Base-by-base conservation (phyloP, 2,329 filamentous ascomycete species). In the Bretziella fagacearum region DNA sequence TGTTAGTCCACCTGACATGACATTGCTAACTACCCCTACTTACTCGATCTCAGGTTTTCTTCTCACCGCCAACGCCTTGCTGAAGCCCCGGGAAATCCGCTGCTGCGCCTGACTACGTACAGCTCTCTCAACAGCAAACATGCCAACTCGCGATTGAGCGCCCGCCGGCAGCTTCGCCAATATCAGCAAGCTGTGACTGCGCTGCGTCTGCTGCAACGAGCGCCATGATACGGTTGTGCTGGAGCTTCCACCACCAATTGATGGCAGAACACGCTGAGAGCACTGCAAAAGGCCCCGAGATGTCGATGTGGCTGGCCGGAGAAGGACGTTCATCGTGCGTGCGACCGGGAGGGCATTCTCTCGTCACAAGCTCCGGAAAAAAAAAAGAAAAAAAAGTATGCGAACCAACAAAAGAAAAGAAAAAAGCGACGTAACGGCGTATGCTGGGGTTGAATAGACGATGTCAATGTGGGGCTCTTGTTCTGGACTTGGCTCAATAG, bases 311-410 rank as follows among this genome's bases (percentile, higher is more conserved):
- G 40, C 33, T 40, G 48, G 33, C 30, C 44, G 44, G 27, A 50
- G 44, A 41, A 50, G 39, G 33, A 47, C 44, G 40, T 47, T 50
- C 44, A 50, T 50, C 20, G 26, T 40, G 25, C 4, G 22, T 30
- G 15, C 32, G 13, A 30, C n/a, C 40, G 40, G 30, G 6, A 29
- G 26, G 26, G 40, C 40, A 43, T 43, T 43, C 26, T 43, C n/a
- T 32, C 25, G 39, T 30, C 20, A 18, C 40, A 22, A 6, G 6
- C 13, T 39, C 11, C 18, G 35, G 10, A 20, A 25, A 15, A n/a
- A 33, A 33, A 33, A 33, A n/a, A 6, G 11, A 33, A 33, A 33
- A n/a, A n/a, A 6, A 23, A 6, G 15, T 27, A n/a, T 25, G 23
- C 39, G 11, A n/a, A 6, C 17, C 13, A 10, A 10, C 36, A 43